Evolutionary conservation across 2,329 filamentous ascomycete species (phyloP).

Genomic region (Colletotrichum somersetense): DNA sequence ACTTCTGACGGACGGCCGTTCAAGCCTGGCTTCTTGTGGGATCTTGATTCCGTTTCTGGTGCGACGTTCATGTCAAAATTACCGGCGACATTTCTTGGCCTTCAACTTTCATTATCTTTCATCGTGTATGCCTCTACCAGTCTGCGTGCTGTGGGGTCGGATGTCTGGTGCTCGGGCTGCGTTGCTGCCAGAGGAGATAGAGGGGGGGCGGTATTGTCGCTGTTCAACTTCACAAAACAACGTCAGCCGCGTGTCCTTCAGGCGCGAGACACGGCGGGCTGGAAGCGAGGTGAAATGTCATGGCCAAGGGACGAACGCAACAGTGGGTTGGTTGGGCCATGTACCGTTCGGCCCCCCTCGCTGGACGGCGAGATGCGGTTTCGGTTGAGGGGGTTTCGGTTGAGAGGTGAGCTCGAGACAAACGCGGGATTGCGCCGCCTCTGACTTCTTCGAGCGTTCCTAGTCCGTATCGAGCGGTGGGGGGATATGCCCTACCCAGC

Average conservation of each 20-base stretch:
- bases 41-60: not conserved
- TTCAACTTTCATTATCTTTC: not conserved
- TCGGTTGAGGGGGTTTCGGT: not conserved
- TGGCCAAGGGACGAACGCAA: not conserved
- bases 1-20: not conserved
- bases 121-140: not conserved
- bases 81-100: not conserved
- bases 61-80: not conserved
- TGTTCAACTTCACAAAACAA: not conserved
- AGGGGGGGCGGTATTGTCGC: constrained; percentile 4
- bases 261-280: not conserved
- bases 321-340: not conserved
- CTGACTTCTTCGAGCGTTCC: not conserved
- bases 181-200: not conserved
- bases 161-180: constrained; percentile 28
- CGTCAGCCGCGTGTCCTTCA: constrained; percentile 14
- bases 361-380: not conserved
- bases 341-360: not conserved
- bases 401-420: not conserved
- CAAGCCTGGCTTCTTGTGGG: not conserved
- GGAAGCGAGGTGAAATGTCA: not conserved
- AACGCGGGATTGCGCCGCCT: not conserved
- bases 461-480: too few species aligned
- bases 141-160: not conserved
- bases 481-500: not conserved